phyloP scores from a whole-genome alignment of 2,329 filamentous ascomycete species.

The Curvularia sp. region DNA sequence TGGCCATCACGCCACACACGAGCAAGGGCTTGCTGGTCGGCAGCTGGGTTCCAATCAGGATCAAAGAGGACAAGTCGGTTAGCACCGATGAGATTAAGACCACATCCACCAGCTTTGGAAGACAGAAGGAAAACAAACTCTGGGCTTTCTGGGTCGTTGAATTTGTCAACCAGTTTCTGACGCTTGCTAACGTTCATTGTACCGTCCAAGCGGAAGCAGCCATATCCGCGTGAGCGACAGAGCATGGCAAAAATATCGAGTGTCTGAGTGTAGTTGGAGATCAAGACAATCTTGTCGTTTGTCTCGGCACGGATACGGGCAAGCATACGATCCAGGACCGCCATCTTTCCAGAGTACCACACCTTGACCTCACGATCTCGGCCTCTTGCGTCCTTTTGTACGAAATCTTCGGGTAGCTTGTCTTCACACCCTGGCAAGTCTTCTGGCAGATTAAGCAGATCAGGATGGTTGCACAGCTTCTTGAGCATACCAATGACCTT shows the following conservation, averaged over 20 bases:
- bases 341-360: slow-evolving; percentile 98
- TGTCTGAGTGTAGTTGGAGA: slow-evolving; percentile 97
- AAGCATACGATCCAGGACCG: slow-evolving; percentile 96
- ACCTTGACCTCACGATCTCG: slow-evolving; percentile 90
- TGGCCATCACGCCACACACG: slow-evolving; percentile 99
- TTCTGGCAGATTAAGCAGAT: slow-evolving; percentile 80
- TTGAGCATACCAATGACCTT: slow-evolving; percentile 97
- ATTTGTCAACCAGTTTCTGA: slow-evolving; percentile 95
- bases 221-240: slow-evolving; percentile 84
- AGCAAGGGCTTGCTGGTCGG: slow-evolving; percentile 94
- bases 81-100: slow-evolving; percentile 92
- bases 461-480: slow-evolving; percentile 97
- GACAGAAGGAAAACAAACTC: slow-evolving; percentile 97
- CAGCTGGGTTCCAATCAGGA: slow-evolving; percentile 93
- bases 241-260: slow-evolving; percentile 92
- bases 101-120: slow-evolving; percentile 95
- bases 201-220: slow-evolving; percentile 86
- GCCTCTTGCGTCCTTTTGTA: slow-evolving; percentile 84
- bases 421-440: slow-evolving; percentile 88
- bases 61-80: slow-evolving; percentile 96
- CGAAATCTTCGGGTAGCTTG: slow-evolving; percentile 83
- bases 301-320: slow-evolving; percentile 94
- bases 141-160: slow-evolving; percentile 88
- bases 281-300: slow-evolving; percentile 98
- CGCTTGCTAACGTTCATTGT: slow-evolving; percentile 98